phyloP scores from a whole-genome alignment of 2,329 filamentous ascomycete genomes.

The Acrodontium crateriforme region DNA sequence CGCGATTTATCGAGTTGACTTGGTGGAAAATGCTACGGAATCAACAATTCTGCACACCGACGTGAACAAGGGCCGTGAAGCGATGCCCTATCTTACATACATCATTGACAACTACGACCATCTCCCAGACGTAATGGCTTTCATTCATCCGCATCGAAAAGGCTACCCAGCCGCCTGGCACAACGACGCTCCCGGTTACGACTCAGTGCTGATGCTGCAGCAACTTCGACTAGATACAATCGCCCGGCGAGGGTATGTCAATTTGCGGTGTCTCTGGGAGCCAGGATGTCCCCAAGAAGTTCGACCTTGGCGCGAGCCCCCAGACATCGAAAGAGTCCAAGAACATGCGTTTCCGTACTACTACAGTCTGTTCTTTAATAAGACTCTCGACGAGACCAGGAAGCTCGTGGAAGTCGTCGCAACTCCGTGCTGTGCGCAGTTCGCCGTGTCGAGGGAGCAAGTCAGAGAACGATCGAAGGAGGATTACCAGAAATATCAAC shows the following conservation, averaged over 20 bases:
- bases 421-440: conserved; percentile 19
- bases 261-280: conserved; percentile 13
- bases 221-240: conserved; percentile 11
- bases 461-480: conserved; percentile 14
- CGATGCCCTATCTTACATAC: conserved; percentile 35
- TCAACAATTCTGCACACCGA: conserved; percentile 8
- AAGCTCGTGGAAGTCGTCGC: conserved; percentile 9
- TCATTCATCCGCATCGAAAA: conserved; percentile 17
- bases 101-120: conserved; percentile 32
- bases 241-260: conserved; percentile 13
- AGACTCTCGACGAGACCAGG: conserved; percentile 4
- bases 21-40: conserved; percentile 14
- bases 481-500: conserved; percentile 26
- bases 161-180: conserved; percentile 16
- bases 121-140: conserved; percentile 17
- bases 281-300: conserved; percentile 16
- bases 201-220: conserved; percentile 14
- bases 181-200: conserved; percentile 14
- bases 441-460: conserved; percentile 20
- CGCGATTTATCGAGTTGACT: conserved; percentile 32
- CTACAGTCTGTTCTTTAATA: conserved; percentile 13
- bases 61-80: conserved; percentile 31
- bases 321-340: conserved; percentile 6
- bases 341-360: conserved; percentile 12
- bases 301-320: conserved; percentile 9